Conservation (phyloP, 352 stramenopile species). For the Blastocystis sp. region DNA sequence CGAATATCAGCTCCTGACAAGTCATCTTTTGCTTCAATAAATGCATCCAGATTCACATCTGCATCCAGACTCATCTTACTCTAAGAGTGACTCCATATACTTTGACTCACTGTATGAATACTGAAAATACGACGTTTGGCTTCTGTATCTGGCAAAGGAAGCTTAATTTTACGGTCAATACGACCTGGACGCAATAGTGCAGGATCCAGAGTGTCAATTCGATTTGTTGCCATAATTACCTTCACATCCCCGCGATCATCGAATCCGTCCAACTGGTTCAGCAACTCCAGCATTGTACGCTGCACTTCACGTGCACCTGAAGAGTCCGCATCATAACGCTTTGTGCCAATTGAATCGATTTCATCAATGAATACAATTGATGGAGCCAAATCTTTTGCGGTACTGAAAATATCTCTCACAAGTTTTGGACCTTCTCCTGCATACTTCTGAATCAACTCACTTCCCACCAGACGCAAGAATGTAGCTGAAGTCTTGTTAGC, state of each 20-base stretch:
- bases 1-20: constrained; percentile 98
- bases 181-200: constrained; percentile 96
- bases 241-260: constrained; percentile 99
- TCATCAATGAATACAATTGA: constrained; percentile 99
- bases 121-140: constrained; percentile 99
- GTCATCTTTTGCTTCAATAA: constrained; percentile 99
- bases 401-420: constrained; percentile 97
- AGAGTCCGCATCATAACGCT: constrained; percentile 96
- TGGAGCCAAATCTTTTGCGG: constrained; percentile 94
- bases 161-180: constrained; percentile 99
- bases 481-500: constrained; percentile 99
- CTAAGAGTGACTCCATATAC: background rate
- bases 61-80: constrained; percentile 91
- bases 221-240: constrained; percentile 99
- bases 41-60: constrained; percentile 98
- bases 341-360: constrained; percentile 98
- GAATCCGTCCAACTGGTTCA: constrained; percentile 99
- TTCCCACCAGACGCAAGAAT: constrained; percentile 97
- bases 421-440: constrained; percentile 87
- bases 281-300: constrained; percentile 98
- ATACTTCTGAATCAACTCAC: constrained; percentile 98
- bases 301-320: constrained; percentile 98
- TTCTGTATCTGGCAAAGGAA: constrained; percentile 97
- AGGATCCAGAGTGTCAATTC: constrained; percentile 96
- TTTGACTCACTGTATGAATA: constrained; percentile 87